Evolutionary conservation across 1,284 basidiomycete species (phyloP).

Genomic region (Tetrapyrgos nigripes): DNA sequence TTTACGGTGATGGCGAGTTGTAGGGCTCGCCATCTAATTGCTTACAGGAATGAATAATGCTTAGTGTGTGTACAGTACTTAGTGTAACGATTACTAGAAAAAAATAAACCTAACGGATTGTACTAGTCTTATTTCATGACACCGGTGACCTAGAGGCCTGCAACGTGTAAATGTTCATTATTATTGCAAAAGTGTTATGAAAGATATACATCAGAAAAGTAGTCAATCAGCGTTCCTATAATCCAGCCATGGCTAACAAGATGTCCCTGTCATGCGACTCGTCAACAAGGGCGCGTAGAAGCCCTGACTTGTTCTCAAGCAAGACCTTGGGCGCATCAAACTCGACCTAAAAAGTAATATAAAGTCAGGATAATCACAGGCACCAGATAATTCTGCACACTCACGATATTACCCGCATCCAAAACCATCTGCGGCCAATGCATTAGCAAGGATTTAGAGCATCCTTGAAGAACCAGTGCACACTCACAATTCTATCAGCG

Average conservation of each 20-base stretch:
- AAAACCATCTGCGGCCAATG: neutral
- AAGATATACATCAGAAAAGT: too few species aligned
- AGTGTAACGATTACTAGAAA: too few species aligned
- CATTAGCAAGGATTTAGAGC: too few species aligned
- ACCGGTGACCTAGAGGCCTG: too few species aligned
- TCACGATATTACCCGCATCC: neutral
- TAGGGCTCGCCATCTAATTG: too few species aligned
- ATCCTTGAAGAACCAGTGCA: neutral
- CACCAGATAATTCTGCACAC: neutral
- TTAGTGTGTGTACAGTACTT: too few species aligned
- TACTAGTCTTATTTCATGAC: too few species aligned
- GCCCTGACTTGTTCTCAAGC: constrained; percentile 37
- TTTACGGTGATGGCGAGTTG: neutral
- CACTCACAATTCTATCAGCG: constrained; percentile 12
- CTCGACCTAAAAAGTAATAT: constrained; percentile 29
- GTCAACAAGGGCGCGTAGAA: constrained; percentile 42
- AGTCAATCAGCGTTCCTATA: too few species aligned
- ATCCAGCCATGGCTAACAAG: constrained; percentile 29
- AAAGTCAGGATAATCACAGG: neutral
- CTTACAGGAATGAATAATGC: too few species aligned
- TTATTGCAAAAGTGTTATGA: too few species aligned
- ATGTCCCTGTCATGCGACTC: constrained; percentile 42
- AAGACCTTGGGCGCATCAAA: constrained; percentile 42
- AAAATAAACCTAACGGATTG: too few species aligned
- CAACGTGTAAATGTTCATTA: too few species aligned